A percentile compares a stretch with the other conserved stretches of the same genome.
Evolutionary conservation across 2,329 filamentous ascomycete species (phyloP).

Genomic region (Monosporascus sp.): DNA sequence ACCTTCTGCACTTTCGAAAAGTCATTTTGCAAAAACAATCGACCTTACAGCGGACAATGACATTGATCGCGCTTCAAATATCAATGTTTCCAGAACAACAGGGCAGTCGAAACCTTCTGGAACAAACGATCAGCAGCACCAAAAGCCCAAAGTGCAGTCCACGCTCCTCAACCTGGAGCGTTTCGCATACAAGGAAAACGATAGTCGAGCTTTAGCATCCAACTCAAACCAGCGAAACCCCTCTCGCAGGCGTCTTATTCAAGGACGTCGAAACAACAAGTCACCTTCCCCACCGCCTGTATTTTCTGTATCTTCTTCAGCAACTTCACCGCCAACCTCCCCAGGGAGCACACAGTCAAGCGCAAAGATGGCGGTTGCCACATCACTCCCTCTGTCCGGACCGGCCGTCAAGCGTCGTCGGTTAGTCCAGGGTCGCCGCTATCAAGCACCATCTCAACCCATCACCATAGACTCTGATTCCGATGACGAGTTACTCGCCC

Average conservation of each 20-base stretch:
- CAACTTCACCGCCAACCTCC: constrained; percentile 24
- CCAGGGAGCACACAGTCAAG: constrained; percentile 6
- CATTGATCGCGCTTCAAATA: not conserved
- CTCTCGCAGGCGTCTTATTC: constrained; percentile 23
- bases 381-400: not conserved
- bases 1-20: constrained; percentile 1
- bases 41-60: not conserved
- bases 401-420: constrained; percentile 13
- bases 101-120: not conserved
- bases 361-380: not conserved
- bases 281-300: constrained; percentile 22
- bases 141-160: not conserved
- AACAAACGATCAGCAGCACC: not conserved
- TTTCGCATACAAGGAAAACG: constrained; percentile 2
- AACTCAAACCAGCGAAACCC: constrained; percentile 10
- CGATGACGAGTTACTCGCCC: constrained; percentile 5
- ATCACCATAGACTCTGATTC: constrained; percentile 16
- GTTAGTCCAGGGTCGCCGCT: constrained; percentile 19
- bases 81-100: not conserved
- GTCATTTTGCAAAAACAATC: not conserved
- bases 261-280: constrained; percentile 18
- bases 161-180: not conserved
- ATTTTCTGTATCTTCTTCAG: constrained; percentile 26
- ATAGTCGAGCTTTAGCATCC: constrained; percentile 9
- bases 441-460: constrained; percentile 10